Conservation (phyloP, 306 rosid species). For the Casuarina equisetifolia region DNA sequence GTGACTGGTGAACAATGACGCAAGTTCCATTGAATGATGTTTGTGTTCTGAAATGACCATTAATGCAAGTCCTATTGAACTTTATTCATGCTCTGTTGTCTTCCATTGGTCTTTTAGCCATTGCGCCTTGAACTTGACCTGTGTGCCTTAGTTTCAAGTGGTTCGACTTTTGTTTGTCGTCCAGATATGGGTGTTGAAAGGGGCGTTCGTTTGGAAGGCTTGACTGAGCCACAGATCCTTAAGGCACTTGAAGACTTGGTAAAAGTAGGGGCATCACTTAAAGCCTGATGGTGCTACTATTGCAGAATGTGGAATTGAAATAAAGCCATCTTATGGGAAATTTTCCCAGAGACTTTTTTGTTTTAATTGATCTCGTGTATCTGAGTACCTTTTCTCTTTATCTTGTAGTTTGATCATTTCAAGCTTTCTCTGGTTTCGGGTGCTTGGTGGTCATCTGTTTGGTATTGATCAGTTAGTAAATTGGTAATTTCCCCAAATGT, state of each 20-base stretch:
- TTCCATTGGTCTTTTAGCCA: neutral
- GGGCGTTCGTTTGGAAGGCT: slow-evolving; percentile 78
- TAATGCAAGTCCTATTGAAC: neutral
- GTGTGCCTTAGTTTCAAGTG: slow-evolving; percentile 9
- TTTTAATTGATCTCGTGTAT: neutral
- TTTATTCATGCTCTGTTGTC: neutral
- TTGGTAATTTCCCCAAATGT: neutral
- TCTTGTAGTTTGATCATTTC: slow-evolving; percentile 27
- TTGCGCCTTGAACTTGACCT: slow-evolving; percentile 2
- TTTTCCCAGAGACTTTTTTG: slow-evolving; percentile 3
- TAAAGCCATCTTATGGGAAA: slow-evolving; percentile 36
- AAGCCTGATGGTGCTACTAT: slow-evolving; percentile 42
- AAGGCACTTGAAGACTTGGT: slow-evolving; percentile 84
- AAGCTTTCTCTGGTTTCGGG: neutral
- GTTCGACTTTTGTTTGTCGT: slow-evolving; percentile 19
- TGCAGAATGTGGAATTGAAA: slow-evolving; percentile 33
- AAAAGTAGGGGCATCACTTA: slow-evolving; percentile 62
- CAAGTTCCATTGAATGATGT: too few species aligned
- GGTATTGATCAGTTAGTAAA: neutral
- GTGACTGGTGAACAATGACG: neutral
- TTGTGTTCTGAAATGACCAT: neutral
- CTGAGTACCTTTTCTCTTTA: neutral
- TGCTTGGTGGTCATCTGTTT: neutral
- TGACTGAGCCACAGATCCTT: slow-evolving; percentile 70
- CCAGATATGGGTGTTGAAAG: slow-evolving; percentile 85